phyloP scores from a whole-genome alignment of 164 flowering plant species.

The Annona cherimola region DNA sequence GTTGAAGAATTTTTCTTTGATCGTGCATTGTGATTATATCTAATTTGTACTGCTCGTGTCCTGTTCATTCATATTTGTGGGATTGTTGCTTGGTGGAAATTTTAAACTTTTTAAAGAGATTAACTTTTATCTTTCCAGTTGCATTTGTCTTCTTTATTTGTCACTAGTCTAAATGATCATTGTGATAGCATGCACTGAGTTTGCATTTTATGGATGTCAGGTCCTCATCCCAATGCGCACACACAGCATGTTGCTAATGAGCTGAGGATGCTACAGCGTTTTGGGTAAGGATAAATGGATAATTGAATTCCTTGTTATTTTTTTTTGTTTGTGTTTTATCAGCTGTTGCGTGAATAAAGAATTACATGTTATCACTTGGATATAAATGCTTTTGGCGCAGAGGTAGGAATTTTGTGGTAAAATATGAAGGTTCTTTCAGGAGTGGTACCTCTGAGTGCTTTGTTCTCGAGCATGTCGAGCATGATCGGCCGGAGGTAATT shows the following conservation, averaged over 20 bases:
- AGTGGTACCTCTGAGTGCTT: conserved; percentile 59
- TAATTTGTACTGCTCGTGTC: neutral
- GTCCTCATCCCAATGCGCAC: conserved; percentile 72
- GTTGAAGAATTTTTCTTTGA: neutral
- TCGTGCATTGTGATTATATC: neutral
- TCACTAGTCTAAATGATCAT: neutral
- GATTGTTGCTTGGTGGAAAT: neutral
- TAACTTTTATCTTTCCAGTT: too few species aligned
- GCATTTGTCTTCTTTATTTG: neutral
- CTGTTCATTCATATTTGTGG: neutral
- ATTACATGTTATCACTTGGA: neutral
- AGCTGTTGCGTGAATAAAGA: neutral
- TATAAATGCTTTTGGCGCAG: conserved; percentile 25
- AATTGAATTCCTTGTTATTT: neutral
- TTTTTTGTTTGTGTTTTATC: neutral
- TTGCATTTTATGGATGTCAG: conserved; percentile 27
- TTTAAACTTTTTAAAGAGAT: too few species aligned
- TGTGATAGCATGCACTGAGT: neutral
- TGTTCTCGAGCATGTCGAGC: conserved; percentile 80
- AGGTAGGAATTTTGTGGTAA: conserved; percentile 78
- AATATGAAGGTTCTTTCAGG: conserved; percentile 69
- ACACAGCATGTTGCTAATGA: conserved; percentile 62
- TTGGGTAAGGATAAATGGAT: conserved; percentile 55
- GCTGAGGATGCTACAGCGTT: conserved; percentile 69
- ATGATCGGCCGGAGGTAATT: conserved; percentile 94